Evolutionary conservation across 495 filamentous ascomycete genomes (phyloP), one percentile per base, ranked within the genome.

Genomic region (Daldinia decipiens): DNA sequence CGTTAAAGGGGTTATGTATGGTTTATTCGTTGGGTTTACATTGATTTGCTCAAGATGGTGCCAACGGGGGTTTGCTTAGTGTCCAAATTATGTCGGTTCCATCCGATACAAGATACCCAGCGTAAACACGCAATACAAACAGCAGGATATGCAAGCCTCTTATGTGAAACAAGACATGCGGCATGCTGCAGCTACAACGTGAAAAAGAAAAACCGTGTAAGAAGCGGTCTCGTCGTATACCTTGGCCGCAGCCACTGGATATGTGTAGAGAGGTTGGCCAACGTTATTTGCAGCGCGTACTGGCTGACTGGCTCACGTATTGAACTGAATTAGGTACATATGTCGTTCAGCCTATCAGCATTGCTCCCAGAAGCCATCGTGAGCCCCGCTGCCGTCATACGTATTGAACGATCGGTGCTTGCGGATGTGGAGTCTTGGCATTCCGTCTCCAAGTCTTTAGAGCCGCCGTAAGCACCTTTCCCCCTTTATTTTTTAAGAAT

Each of bases 131-230:
- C 31, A 29, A 45, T 59, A 59, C 65, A 68, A 68, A 61, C 65
- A 57, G 60, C 8, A 36, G 34, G 21, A 21, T 12, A 62, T 57
- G 56, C 56, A 65, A 58, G 61, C 34, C 60, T 57, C 55, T 57
- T 72, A 57, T 43, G 50, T 59, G 70, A 68, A 57, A 68, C 61
- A 62, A 62, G 24, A 27, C 9, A 34, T 59, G 45, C 64, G 65
- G 65, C 5, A 62, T 32, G 43, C 70, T 62, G 70, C 70, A 73
- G 70, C 61, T 50, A 65, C 52, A 62, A 36, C 55, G 61, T 65
- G 56, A 51, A 26, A 56, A 27, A 27, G 4, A 27, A 51, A 26
- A 56, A 54, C 61, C 50, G 57, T 65, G n/a, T 26, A 40, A 36
- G 47, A 53, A 68, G 39, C 47, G 57, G 40, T 54, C 27, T 67